These are phyloP conservation scores for Carallia brachiata DNA, from an alignment of 345 rosid genomes.

Conservation along the genomic window DNA sequence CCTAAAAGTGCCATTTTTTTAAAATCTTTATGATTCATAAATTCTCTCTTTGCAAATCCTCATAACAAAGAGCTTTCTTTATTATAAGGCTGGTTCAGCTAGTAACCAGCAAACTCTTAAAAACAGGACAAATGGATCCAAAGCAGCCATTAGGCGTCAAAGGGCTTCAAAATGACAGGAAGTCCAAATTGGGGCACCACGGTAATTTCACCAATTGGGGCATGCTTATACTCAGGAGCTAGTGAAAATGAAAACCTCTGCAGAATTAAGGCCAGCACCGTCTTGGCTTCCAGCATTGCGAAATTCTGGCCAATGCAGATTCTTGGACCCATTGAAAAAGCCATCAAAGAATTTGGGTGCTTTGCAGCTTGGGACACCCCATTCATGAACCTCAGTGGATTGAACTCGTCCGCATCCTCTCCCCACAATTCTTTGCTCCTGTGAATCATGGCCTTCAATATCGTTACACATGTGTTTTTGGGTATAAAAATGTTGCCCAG, in stretches of 20 bases:
- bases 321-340: conserved; percentile 68
- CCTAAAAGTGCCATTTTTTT: no score
- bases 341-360: conserved; percentile 61
- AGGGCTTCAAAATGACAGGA: conserved; percentile 37
- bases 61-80: no score
- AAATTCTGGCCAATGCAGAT: conserved; percentile 78
- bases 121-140: no score
- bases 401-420: conserved; percentile 62
- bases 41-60: no score
- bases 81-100: no score
- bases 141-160: not conserved
- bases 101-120: no score
- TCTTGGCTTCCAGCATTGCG: conserved; percentile 67
- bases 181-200: conserved; percentile 78
- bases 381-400: conserved; percentile 60
- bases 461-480: conserved; percentile 52
- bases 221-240: conserved; percentile 65
- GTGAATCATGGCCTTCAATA: conserved; percentile 74
- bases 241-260: conserved; percentile 61
- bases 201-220: conserved; percentile 67
- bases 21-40: no score
- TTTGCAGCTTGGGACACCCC: conserved; percentile 71
- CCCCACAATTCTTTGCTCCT: conserved; percentile 74
- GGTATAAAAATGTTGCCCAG: conserved; percentile 72
- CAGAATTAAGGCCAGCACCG: conserved; percentile 54